Evolutionary conservation across 2,329 filamentous ascomycete species (phyloP), one percentile per base, ranked within the genome.

Genomic region (Amauroascus niger): DNA sequence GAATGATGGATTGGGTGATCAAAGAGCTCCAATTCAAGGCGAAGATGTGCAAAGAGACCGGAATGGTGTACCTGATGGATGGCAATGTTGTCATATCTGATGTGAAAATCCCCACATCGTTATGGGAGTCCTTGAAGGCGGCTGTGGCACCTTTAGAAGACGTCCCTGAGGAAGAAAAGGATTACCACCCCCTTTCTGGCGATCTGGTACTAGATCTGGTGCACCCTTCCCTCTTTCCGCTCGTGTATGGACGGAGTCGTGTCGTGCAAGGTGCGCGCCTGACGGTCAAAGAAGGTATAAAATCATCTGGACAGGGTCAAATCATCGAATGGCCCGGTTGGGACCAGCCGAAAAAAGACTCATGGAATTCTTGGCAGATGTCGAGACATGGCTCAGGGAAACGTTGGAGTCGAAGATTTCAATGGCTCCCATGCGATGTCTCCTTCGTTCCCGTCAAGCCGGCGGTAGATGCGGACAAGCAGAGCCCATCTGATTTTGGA

Each of bases 131-230:
- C 0, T 70, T 86, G 2, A 71, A 66, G 28, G 61, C 65, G 4
- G 76, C 72, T 0, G 76, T 80, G 22, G 63, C 65, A 1, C 65
- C 65, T 0, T 66, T 87, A 0, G 78, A 84, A 59, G 62, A 77
- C 35, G 71, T 80, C 0, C 76, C 77, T 0, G 76, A 78, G 3
- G 49, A 67, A 0, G 48, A 70, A 32, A 79, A 79, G 60, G 82
- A 86, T 63, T 87, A 80, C 74, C 82, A 85, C 64, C 82, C 82
- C 0, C 70, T 75, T 1, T 80, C 77, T 0, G 69, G 80, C 30
- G 65, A 69, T 0, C 76, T 76, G 55, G 82, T 87, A 0, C 73
- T 84, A 1, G 77, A 87, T 62, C 67, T 87, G 0, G 76, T 87
- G 1, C 79, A 87, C 57, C 83, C 83, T 0, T 86, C 82, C 0